Conservation (phyloP, 2,329 filamentous ascomycete genomes). For the Epicoccum nigrum region DNA sequence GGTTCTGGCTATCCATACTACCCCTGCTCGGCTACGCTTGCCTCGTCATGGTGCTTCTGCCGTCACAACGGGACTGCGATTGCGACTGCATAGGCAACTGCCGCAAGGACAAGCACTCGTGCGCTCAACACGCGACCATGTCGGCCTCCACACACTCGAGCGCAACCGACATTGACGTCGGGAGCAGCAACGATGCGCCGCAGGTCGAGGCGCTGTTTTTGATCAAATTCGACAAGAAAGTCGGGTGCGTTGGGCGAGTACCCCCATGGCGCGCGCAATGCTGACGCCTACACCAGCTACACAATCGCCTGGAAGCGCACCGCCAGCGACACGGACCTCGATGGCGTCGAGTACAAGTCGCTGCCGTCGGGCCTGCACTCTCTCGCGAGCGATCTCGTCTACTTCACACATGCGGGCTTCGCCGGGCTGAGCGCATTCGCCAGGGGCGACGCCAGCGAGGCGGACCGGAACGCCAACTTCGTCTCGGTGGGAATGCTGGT, state of each 20-base stretch:
- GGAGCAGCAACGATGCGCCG: constrained; percentile 29
- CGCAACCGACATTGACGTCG: constrained; percentile 33
- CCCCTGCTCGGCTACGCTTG: constrained; percentile 13
- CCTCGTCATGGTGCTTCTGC: constrained; percentile 1
- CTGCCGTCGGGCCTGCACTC: constrained; percentile 92
- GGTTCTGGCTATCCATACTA: background rate
- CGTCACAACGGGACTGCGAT: constrained; percentile 4
- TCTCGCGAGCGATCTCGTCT: constrained; percentile 83
- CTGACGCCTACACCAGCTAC: constrained; percentile 56
- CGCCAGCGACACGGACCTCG: constrained; percentile 71
- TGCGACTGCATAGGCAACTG: too few species aligned
- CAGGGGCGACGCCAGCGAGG: constrained; percentile 79
- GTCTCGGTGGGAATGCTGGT: constrained; percentile 90
- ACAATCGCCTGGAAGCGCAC: constrained; percentile 88
- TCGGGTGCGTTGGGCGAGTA: constrained; percentile 64
- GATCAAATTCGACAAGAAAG: constrained; percentile 90
- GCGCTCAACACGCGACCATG: constrained; percentile 24
- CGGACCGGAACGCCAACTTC: constrained; percentile 86
- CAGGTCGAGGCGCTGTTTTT: constrained; percentile 76
- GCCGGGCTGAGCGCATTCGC: constrained; percentile 92
- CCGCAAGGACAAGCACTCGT: background rate
- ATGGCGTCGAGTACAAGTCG: constrained; percentile 94
- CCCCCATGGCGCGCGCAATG: constrained; percentile 1
- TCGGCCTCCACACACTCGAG: constrained; percentile 41
- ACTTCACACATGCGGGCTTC: constrained; percentile 86